Base-by-base conservation (phyloP, 352 stramenopile species). In the Globisporangium acanthophoron region DNA sequence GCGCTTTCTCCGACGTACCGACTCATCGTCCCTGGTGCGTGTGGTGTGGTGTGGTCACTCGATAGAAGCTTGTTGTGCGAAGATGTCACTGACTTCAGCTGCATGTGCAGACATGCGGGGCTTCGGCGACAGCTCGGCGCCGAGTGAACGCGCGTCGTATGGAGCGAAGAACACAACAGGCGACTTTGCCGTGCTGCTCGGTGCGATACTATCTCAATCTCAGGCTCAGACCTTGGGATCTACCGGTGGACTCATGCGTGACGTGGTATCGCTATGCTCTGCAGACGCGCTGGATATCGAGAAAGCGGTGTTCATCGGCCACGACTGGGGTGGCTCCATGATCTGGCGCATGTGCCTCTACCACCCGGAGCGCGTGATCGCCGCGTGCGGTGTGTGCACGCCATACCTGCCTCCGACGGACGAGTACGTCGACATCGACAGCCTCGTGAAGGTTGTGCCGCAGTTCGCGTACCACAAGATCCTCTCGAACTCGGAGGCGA, bases 341-440 rank as follows among this genome's bases (percentile, higher is more conserved):
- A 77, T 85, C 37, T 92, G 76, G 75, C 76, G 71, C 59, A 87
- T 92, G 71, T 85, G 71, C 16, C 69, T 87, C 8, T 87, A 84
- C 65, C 73, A 88, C 52, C 75, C 78, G 15, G n/a, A 73, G 20
- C 78, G 81, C 6, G 76, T 89, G 33, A 41, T 82, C 31, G 78
- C 73, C 0, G 73, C 87, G 0, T 73, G 66, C 20, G 71, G 77
- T 18, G 59, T 92, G n/a, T 89, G 78, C 66, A 92, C 82, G 31
- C 78, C 82, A 16, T 90, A 87, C 65, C 77, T 64, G 12, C 80
- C 82, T 3, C 73, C 69, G n/a, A 44, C 58, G 13, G 65, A 72
- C 21, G 40, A 54, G 3, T 78, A 75, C 45, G 53, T 87, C 13
- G 56, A 70, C 6, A 41, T 84, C 13, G 73, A 87, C 39, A 64